Evolutionary conservation across 2,329 filamentous ascomycete species (phyloP).

Genomic region (Stemphylium lycopersici): DNA sequence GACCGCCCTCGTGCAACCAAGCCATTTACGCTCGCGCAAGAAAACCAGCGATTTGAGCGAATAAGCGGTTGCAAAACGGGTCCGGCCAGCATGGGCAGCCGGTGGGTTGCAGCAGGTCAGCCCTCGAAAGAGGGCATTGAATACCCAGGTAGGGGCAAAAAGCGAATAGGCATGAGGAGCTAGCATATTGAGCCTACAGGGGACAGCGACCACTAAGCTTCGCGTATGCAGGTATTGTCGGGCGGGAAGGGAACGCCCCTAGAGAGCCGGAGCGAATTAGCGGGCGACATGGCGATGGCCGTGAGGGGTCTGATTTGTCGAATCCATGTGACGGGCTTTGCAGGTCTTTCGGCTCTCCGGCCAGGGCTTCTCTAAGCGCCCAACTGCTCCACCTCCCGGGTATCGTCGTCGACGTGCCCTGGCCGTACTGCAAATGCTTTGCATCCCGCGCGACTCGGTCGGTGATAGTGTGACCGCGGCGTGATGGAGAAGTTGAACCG

Average conservation of each 20-base stretch:
- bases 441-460: slow-evolving; percentile 24
- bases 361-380: slow-evolving; percentile 38
- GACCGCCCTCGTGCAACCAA: slow-evolving; percentile 29
- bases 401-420: not conserved
- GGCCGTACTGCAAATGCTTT: not conserved
- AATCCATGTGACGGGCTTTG: slow-evolving; percentile 33
- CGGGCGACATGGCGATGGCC: slow-evolving; percentile 19
- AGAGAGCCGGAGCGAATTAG: slow-evolving; percentile 31
- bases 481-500: slow-evolving; percentile 27
- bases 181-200: slow-evolving; percentile 40
- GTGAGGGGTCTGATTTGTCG: slow-evolving; percentile 25
- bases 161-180: slow-evolving; percentile 30
- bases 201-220: slow-evolving; percentile 39
- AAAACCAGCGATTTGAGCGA: slow-evolving; percentile 20
- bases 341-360: slow-evolving; percentile 19
- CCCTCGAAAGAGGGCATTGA: slow-evolving; percentile 17
- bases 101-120: slow-evolving; percentile 33
- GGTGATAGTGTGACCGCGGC: slow-evolving; percentile 36
- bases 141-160: slow-evolving; percentile 9
- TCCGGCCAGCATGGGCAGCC: slow-evolving; percentile 30
- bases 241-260: slow-evolving; percentile 35
- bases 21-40: slow-evolving; percentile 15
- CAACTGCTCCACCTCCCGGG: slow-evolving; percentile 24
- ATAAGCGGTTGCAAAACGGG: slow-evolving; percentile 23
- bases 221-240: slow-evolving; percentile 25